Conservation (phyloP, 2,329 filamentous ascomycete species). For the Colletotrichum destructivum region DNA sequence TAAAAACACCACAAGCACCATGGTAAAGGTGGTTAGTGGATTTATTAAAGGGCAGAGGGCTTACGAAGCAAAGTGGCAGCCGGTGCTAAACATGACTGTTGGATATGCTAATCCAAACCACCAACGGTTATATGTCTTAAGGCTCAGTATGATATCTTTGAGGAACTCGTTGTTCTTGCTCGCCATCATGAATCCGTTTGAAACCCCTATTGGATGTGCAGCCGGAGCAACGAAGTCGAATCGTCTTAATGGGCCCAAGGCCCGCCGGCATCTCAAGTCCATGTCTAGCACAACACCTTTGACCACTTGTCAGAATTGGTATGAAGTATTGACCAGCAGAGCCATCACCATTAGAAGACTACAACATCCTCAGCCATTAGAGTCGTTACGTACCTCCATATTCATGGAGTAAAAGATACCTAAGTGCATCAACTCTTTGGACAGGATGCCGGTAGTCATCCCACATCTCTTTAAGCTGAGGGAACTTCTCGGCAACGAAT, state of each 20-base stretch:
- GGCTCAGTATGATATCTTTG: conserved; percentile 51
- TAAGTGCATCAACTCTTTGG: conserved; percentile 79
- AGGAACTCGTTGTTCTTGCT: conserved; percentile 53
- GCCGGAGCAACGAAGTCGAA: conserved; percentile 59
- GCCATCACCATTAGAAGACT: background rate
- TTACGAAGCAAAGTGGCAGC: conserved; percentile 59
- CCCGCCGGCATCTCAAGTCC: conserved; percentile 56
- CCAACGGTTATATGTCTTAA: conserved; percentile 53
- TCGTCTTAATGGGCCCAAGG: conserved; percentile 56
- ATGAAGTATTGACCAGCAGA: background rate
- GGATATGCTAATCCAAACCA: conserved; percentile 58
- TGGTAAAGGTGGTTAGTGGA: too few relatives aligned
- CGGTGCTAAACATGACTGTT: conserved; percentile 61
- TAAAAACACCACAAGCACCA: too few relatives aligned
- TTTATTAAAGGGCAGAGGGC: conserved; percentile 31
- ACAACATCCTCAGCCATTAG: background rate
- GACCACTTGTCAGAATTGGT: background rate
- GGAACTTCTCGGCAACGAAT: conserved; percentile 79
- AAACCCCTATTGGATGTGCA: conserved; percentile 57
- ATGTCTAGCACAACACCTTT: conserved; percentile 50
- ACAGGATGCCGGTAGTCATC: conserved; percentile 79
- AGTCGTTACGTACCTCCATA: conserved; percentile 69
- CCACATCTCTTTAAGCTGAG: conserved; percentile 80
- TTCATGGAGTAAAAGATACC: conserved; percentile 81
- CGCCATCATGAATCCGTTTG: conserved; percentile 59